Evolutionary conservation across 257 asterid species (phyloP), one percentile per base, ranked within the genome.

Genomic region (Solanum ahanhuiri): DNA sequence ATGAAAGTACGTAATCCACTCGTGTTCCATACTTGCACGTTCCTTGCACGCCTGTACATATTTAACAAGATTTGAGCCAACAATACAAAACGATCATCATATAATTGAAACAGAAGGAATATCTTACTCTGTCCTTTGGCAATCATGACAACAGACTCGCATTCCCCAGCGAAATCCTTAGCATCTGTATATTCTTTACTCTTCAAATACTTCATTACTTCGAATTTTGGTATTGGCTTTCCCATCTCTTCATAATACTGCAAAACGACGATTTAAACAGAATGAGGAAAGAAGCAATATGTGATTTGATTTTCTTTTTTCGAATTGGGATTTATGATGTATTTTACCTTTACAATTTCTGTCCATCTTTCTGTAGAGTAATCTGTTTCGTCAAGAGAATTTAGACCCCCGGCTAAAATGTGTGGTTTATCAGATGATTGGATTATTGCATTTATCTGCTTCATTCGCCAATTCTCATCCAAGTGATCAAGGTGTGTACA

Each of bases 171-270:
- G 58, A 89, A 96, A 82, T 93, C 95, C 89, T 95, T 95, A 3
- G 98, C 98, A 83, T 96, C 99, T 10, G 92, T 86, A 91, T 96
- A 96, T 51, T 89, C 91, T 79, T 89, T 90, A 48, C 89, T 87
- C 95, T 94, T 96, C 85, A 95, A 89, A 86, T 92, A 79, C 89
- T 94, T 96, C 97, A 93, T 95, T 85, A 95, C 98, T 89, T 96
- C 98, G 25, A 87, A 91, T 34, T 93, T 94, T 12, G 99, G 99
- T 10, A 93, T 89, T 69, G 98, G 98, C 85, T 96, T 96, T 85
- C 99, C 98, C 90, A 96, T 91, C 88, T 95, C 98, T 86, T 94
- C 98, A 12, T 94, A 93, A 85, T 93, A 95, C 99, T 96, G 93
- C 41, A 66, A 64, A 73, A 18, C 23, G n/a, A 6, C n/a, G 9